phyloP scores from a whole-genome alignment of 345 rosid genomes.

The Camelina sativa region DNA sequence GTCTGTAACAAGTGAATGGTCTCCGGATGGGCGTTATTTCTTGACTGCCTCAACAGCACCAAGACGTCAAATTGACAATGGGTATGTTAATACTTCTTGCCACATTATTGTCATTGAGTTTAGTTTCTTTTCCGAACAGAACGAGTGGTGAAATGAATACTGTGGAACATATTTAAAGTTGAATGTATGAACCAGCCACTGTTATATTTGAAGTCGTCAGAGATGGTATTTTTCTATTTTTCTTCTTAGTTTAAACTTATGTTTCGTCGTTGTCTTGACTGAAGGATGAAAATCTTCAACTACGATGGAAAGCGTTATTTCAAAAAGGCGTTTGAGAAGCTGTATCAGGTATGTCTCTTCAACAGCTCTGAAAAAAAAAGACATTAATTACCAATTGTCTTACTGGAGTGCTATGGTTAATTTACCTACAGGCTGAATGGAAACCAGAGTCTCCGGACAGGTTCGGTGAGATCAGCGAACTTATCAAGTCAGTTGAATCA shows the following conservation, averaged over 20 bases:
- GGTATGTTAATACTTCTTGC: slow-evolving; percentile 55
- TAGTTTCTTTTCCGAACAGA: background rate
- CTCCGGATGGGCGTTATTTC: slow-evolving; percentile 86
- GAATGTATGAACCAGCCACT: background rate
- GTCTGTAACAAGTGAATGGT: slow-evolving; percentile 92
- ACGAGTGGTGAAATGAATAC: slow-evolving; percentile 6
- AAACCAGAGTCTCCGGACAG: slow-evolving; percentile 78
- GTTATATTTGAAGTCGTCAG: background rate
- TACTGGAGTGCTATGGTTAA: slow-evolving; percentile 19
- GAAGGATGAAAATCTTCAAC: slow-evolving; percentile 87
- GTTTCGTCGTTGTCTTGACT: slow-evolving; percentile 30
- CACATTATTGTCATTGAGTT: slow-evolving; percentile 16
- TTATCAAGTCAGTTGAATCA: slow-evolving; percentile 63
- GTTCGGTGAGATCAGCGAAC: slow-evolving; percentile 75
- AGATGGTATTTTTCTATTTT: background rate
- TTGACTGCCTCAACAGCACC: slow-evolving; percentile 99
- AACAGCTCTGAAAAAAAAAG: slow-evolving; percentile 8
- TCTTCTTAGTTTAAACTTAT: background rate
- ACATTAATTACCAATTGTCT: background rate
- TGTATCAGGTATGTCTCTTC: slow-evolving; percentile 71
- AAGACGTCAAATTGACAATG: slow-evolving; percentile 90
- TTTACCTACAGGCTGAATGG: slow-evolving; percentile 76
- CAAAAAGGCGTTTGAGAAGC: slow-evolving; percentile 81
- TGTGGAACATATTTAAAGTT: background rate
- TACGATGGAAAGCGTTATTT: slow-evolving; percentile 74